phyloP scores from a whole-genome alignment of 345 rosid genomes.

The Isatis tinctoria region DNA sequence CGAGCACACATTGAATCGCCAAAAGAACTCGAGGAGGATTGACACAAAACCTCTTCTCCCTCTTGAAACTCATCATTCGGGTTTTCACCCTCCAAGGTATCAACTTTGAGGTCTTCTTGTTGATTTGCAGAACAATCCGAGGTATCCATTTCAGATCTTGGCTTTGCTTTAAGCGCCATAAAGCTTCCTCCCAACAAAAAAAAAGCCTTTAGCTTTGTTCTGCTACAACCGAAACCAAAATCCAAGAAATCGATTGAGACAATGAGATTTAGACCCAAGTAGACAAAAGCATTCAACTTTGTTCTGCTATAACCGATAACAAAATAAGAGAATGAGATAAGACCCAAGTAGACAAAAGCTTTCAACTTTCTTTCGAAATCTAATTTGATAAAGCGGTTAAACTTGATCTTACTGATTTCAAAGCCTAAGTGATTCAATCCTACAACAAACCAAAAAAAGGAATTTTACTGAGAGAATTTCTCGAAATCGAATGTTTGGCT shows the following conservation, averaged over 20 bases:
- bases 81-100: slow-evolving; percentile 39
- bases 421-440: neutral
- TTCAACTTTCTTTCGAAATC: slow-evolving; percentile 1
- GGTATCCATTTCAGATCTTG: slow-evolving; percentile 27
- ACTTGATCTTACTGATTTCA: slow-evolving; percentile 11
- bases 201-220: slow-evolving; percentile 13
- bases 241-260: neutral
- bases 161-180: slow-evolving; percentile 34
- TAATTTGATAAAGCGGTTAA: slow-evolving; percentile 1
- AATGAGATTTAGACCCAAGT: neutral
- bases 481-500: slow-evolving; percentile 2
- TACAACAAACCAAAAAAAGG: neutral
- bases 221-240: neutral
- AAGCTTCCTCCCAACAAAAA: neutral
- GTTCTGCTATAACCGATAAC: neutral
- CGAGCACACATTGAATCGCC: slow-evolving; percentile 46
- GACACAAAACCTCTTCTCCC: slow-evolving; percentile 36
- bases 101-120: slow-evolving; percentile 36
- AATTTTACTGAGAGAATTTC: neutral
- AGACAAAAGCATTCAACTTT: slow-evolving; percentile 15
- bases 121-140: slow-evolving; percentile 9
- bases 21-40: slow-evolving; percentile 75
- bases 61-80: slow-evolving; percentile 8
- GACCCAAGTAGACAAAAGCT: neutral
- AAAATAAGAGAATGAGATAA: neutral